phyloP scores from a whole-genome alignment of 1,284 basidiomycete species.

The Athelia psychrophila region DNA sequence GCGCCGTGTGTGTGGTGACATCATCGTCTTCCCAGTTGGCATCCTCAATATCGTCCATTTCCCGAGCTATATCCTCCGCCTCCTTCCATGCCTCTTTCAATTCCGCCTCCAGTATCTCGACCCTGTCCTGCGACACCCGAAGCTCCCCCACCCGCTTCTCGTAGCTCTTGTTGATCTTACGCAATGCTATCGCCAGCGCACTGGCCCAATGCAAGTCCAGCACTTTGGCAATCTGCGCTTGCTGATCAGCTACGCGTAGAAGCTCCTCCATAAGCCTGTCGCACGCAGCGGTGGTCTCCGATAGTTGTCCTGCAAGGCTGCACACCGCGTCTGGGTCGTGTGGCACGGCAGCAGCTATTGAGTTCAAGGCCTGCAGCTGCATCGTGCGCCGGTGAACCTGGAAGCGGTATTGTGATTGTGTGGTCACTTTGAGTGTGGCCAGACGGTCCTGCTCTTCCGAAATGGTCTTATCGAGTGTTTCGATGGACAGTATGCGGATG shows the following conservation, averaged over 20 bases:
- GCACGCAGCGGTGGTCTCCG: constrained; percentile 53
- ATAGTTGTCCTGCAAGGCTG: constrained; percentile 52
- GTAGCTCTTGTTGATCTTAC: constrained; percentile 75
- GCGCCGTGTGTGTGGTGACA: constrained; percentile 2
- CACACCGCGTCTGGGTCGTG: constrained; percentile 24
- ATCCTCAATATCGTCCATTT: constrained; percentile 55
- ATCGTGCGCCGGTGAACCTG: constrained; percentile 67
- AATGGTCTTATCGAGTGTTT: constrained; percentile 56
- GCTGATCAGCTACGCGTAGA: constrained; percentile 55
- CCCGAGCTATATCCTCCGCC: constrained; percentile 66
- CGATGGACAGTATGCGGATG: constrained; percentile 62
- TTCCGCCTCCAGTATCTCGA: constrained; percentile 60
- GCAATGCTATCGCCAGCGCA: constrained; percentile 69
- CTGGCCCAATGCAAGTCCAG: constrained; percentile 67
- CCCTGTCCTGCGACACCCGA: constrained; percentile 38
- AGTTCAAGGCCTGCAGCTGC: constrained; percentile 64
- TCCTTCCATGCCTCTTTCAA: constrained; percentile 79
- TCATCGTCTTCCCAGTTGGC: constrained; percentile 27
- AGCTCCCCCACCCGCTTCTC: constrained; percentile 61
- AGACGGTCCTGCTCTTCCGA: constrained; percentile 57
- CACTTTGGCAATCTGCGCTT: constrained; percentile 56
- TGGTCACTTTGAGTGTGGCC: constrained; percentile 41
- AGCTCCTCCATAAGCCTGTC: constrained; percentile 59
- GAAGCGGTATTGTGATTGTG: constrained; percentile 67
- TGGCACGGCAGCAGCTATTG: constrained; percentile 25